Percentiles rank a stretch among this genome's conserved stretches.
phyloP scores from a whole-genome alignment of 2,329 filamentous ascomycete species.

The Lachnum nothofagi region DNA sequence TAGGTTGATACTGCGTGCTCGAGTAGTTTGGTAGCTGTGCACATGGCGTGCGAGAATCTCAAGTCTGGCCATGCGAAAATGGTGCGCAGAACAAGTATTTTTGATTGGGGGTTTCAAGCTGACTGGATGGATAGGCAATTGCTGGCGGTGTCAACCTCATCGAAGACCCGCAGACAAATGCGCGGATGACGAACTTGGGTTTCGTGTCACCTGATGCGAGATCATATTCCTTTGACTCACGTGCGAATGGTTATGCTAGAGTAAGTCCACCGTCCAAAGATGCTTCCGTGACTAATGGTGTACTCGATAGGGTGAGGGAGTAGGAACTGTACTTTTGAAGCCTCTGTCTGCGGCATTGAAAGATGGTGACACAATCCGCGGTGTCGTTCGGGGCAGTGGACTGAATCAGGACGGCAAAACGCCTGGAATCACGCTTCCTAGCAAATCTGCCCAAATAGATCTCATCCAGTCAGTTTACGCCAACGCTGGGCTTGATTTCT shows the following conservation, averaged over 20 bases:
- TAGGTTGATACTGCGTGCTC: conserved; percentile 51
- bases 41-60: conserved; percentile 48
- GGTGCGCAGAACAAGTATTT: not conserved
- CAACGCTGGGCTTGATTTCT: conserved; percentile 9
- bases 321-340: conserved; percentile 54
- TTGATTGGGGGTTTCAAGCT: conserved; percentile 31
- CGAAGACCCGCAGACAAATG: conserved; percentile 4
- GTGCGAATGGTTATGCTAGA: conserved; percentile 6
- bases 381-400: conserved; percentile 47
- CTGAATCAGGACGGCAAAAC: conserved; percentile 56
- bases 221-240: conserved; percentile 2
- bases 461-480: conserved; percentile 4
- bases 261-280: not conserved
- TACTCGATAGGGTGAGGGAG: conserved; percentile 46
- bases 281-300: not conserved
- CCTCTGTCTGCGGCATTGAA: conserved; percentile 50
- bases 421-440: conserved; percentile 52
- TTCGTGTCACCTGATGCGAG: not conserved
- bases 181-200: not conserved
- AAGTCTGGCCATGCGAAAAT: not conserved
- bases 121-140: conserved; percentile 38
- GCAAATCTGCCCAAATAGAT: conserved; percentile 35
- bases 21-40: conserved; percentile 48
- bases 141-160: conserved; percentile 35
- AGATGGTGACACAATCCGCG: conserved; percentile 53